These are phyloP conservation scores for Pisolithus thermaeus DNA, from an alignment of 1,284 basidiomycete genomes.

Conservation along the genomic window DNA sequence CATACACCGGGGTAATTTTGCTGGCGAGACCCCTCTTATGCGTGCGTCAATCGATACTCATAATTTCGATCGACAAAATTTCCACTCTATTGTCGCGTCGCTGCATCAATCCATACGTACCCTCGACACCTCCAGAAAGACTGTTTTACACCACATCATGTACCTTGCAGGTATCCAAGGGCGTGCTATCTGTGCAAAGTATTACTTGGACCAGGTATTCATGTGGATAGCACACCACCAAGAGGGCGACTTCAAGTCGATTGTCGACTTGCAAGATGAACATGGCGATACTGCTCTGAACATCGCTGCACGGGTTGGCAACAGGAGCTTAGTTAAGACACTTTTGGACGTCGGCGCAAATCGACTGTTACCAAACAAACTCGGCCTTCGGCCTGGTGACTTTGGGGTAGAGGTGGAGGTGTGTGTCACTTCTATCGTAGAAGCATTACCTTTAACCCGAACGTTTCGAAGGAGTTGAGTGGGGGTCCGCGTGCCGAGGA, in stretches of 20 bases:
- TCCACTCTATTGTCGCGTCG: conserved; percentile 60
- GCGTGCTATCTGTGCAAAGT: conserved; percentile 77
- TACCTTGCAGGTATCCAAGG: conserved; percentile 89
- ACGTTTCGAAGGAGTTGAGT: conserved; percentile 52
- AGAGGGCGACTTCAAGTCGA: conserved; percentile 66
- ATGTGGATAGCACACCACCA: conserved; percentile 75
- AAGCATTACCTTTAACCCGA: neutral
- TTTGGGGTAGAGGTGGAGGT: conserved; percentile 92
- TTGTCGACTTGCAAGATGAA: conserved; percentile 92
- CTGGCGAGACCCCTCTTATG: conserved; percentile 93
- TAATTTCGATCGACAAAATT: conserved; percentile 76
- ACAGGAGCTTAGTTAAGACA: conserved; percentile 81
- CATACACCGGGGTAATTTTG: conserved; percentile 84
- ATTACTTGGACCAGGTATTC: conserved; percentile 91
- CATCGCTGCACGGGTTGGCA: conserved; percentile 92
- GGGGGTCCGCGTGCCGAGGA: conserved; percentile 71
- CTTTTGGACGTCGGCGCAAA: conserved; percentile 93
- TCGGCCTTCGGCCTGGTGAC: conserved; percentile 89
- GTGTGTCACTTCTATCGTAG: conserved; percentile 20
- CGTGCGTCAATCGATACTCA: conserved; percentile 89
- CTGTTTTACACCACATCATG: conserved; percentile 92
- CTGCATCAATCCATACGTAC: conserved; percentile 79
- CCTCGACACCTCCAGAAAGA: conserved; percentile 84
- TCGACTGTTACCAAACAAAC: conserved; percentile 85
- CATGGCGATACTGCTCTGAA: conserved; percentile 97